Conservation (phyloP, 768 basidiomycete species). For the Collybia sordida region DNA sequence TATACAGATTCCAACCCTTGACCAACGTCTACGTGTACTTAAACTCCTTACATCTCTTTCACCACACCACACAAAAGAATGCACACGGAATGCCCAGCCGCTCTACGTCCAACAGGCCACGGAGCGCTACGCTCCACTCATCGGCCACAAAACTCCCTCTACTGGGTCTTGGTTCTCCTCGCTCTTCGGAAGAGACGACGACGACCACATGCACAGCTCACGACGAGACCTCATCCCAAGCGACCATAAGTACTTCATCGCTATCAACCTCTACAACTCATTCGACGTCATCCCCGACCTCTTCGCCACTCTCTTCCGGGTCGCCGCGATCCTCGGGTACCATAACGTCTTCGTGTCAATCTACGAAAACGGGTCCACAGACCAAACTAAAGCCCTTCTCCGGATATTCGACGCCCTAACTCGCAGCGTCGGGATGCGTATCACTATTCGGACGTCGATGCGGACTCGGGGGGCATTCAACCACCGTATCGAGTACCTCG, state of each 20-base stretch:
- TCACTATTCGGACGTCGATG: constrained; percentile 91
- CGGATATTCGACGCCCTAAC: constrained; percentile 94
- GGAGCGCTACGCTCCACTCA: constrained; percentile 81
- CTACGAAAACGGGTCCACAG: constrained; percentile 98
- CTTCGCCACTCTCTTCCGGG: constrained; percentile 93
- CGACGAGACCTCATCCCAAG: constrained; percentile 40
- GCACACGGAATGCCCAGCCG: constrained; percentile 81
- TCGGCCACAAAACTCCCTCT: constrained; percentile 70
- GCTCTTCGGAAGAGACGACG: constrained; percentile 43
- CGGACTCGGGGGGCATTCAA: constrained; percentile 95
- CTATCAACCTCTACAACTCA: constrained; percentile 99
- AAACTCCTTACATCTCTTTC: constrained; percentile 85
- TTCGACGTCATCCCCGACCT: constrained; percentile 98
- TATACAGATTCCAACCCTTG: constrained; percentile 73
- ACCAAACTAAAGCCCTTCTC: constrained; percentile 96
- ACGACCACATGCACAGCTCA: constrained; percentile 29
- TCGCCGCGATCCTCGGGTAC: constrained; percentile 89
- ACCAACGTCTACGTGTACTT: constrained; percentile 84
- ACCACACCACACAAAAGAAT: constrained; percentile 91
- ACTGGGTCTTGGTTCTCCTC: constrained; percentile 60
- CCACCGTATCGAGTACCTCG: constrained; percentile 99
- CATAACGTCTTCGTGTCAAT: constrained; percentile 98
- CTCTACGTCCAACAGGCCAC: constrained; percentile 82
- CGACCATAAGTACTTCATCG: constrained; percentile 98
- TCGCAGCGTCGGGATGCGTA: constrained; percentile 84